phyloP scores from a whole-genome alignment of 2,329 filamentous ascomycete genomes.

The Alternaria solani region DNA sequence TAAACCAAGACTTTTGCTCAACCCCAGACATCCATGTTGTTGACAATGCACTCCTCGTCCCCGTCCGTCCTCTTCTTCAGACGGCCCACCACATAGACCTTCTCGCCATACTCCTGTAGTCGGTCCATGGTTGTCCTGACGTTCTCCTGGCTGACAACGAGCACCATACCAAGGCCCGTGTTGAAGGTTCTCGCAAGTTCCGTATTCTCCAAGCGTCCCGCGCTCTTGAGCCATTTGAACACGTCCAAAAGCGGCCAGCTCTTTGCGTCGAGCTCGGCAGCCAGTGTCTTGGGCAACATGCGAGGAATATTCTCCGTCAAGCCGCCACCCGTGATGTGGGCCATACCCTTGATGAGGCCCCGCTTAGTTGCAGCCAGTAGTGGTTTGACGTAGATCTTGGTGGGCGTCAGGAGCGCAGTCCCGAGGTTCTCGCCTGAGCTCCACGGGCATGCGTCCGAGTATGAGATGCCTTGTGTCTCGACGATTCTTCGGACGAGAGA shows the following conservation, averaged over 20 bases:
- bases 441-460: slow-evolving; percentile 81
- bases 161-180: slow-evolving; percentile 91
- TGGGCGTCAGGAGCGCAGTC: slow-evolving; percentile 83
- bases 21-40: slow-evolving; percentile 63
- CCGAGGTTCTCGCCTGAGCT: slow-evolving; percentile 70
- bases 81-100: slow-evolving; percentile 76
- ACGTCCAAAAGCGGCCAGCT: slow-evolving; percentile 80
- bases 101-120: slow-evolving; percentile 75
- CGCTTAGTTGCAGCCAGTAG: slow-evolving; percentile 71
- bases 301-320: slow-evolving; percentile 93
- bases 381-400: slow-evolving; percentile 89
- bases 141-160: slow-evolving; percentile 74
- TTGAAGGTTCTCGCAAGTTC: slow-evolving; percentile 97
- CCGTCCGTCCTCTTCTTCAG: slow-evolving; percentile 65
- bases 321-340: slow-evolving; percentile 96
- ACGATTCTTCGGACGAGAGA: slow-evolving; percentile 94
- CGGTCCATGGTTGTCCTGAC: slow-evolving; percentile 67
- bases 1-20: slow-evolving; percentile 26
- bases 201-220: slow-evolving; percentile 71
- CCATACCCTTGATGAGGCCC: slow-evolving; percentile 83
- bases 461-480: slow-evolving; percentile 73
- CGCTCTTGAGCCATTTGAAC: slow-evolving; percentile 84
- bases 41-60: slow-evolving; percentile 66
- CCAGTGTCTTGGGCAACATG: slow-evolving; percentile 81
- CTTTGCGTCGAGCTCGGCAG: slow-evolving; percentile 80